phyloP scores from a whole-genome alignment of 495 filamentous ascomycete genomes.

The Tuber aestivum region DNA sequence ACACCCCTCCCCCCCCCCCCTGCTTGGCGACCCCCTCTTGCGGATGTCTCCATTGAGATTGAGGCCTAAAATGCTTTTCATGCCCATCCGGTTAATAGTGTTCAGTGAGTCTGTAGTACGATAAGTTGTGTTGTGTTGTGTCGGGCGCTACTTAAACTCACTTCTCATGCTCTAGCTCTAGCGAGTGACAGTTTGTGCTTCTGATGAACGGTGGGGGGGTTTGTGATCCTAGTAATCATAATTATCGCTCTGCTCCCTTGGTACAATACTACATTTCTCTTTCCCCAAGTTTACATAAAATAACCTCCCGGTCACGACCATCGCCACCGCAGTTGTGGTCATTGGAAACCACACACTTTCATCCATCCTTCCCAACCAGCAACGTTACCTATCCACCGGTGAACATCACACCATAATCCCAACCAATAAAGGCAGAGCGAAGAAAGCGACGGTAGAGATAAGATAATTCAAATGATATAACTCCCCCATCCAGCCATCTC shows the following conservation, averaged over 20 bases:
- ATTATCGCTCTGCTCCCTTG: background rate
- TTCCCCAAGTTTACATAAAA: background rate
- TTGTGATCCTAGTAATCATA: background rate
- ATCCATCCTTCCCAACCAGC: background rate
- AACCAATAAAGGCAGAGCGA: background rate
- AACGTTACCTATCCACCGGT: background rate
- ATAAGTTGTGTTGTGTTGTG: background rate
- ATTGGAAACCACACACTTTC: background rate
- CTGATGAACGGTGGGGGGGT: background rate
- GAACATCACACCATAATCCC: background rate
- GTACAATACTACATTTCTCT: background rate
- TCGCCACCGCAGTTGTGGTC: background rate
- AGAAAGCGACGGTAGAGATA: conserved; percentile 5
- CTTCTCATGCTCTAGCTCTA: background rate
- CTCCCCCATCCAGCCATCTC: background rate
- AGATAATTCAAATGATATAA: conserved; percentile 9
- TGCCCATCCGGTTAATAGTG: too few species aligned
- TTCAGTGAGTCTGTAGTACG: background rate
- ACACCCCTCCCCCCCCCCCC: too few species aligned
- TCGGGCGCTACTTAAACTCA: background rate
- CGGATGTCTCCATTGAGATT: too few species aligned
- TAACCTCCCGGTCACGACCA: background rate
- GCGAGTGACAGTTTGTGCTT: background rate
- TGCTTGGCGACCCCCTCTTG: too few species aligned
- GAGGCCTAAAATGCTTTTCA: too few species aligned